These are phyloP conservation scores for Daldinia eschscholtzii DNA, from an alignment of 2,329 filamentous ascomycete genomes.

Conservation along the genomic window DNA sequence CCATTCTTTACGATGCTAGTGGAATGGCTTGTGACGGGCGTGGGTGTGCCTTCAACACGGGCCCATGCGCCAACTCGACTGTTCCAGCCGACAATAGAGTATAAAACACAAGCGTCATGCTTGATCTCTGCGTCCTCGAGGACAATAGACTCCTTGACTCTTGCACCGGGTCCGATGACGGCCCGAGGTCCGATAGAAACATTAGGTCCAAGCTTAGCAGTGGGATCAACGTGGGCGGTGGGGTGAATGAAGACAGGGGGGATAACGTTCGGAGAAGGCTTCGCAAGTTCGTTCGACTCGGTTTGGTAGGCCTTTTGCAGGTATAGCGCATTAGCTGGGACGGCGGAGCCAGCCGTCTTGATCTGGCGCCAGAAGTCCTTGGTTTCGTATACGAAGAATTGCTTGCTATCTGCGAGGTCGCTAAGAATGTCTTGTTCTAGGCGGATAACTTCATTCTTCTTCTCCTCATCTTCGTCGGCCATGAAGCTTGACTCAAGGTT, in stretches of 20 bases:
- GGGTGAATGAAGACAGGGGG: conserved; percentile 96
- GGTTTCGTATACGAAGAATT: conserved; percentile 98
- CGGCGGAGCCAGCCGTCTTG: conserved; percentile 97
- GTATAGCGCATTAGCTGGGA: conserved; percentile 96
- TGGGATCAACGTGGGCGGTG: conserved; percentile 88
- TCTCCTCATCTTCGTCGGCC: conserved; percentile 77
- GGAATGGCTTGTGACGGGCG: conserved; percentile 85
- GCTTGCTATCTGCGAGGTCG: conserved; percentile 95
- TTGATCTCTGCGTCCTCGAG: conserved; percentile 95
- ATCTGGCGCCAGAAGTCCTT: conserved; percentile 99
- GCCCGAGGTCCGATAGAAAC: conserved; percentile 95
- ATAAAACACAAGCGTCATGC: conserved; percentile 94
- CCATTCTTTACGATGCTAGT: conserved; percentile 98
- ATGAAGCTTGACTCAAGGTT: conserved; percentile 80
- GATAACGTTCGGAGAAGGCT: conserved; percentile 87
- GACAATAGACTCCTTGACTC: conserved; percentile 96
- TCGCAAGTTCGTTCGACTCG: conserved; percentile 82
- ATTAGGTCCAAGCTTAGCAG: conserved; percentile 95
- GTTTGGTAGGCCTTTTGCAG: conserved; percentile 92
- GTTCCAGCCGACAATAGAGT: conserved; percentile 97
- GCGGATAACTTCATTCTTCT: conserved; percentile 88
- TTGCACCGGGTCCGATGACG: conserved; percentile 84
- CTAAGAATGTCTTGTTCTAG: conserved; percentile 97
- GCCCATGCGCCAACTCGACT: conserved; percentile 98
- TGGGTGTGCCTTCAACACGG: conserved; percentile 94